Percentiles rank a stretch among this genome's conserved stretches.
Conservation (phyloP, 2,329 filamentous ascomycete genomes). For the Cladosporium sphaerospermum region DNA sequence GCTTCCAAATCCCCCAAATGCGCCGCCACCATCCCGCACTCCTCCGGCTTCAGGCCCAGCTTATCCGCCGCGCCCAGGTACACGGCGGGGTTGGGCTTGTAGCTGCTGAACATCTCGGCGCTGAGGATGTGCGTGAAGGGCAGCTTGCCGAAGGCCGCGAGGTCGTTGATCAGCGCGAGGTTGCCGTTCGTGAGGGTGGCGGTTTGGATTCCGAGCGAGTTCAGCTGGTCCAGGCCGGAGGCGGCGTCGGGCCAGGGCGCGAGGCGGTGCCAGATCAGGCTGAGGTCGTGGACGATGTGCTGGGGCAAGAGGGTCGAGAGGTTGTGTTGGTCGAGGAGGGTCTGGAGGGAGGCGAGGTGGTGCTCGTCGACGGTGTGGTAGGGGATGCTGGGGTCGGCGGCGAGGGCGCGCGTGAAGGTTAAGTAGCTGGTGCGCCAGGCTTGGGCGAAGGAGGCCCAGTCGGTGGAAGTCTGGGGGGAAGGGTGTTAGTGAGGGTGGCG, state of each 20-base stretch:
- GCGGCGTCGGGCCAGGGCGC: slow-evolving; percentile 62
- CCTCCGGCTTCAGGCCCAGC: slow-evolving; percentile 50
- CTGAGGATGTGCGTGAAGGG: slow-evolving; percentile 59
- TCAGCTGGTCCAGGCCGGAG: slow-evolving; percentile 47
- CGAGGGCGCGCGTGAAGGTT: slow-evolving; percentile 48
- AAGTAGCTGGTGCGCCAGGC: slow-evolving; percentile 58
- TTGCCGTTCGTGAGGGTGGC: slow-evolving; percentile 74
- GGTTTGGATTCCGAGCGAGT: slow-evolving; percentile 46
- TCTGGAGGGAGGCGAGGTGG: slow-evolving; percentile 56
- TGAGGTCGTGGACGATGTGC: slow-evolving; percentile 36
- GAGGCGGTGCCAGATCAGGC: slow-evolving; percentile 66
- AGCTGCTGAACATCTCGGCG: slow-evolving; percentile 64
- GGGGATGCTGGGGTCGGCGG: slow-evolving; percentile 35
- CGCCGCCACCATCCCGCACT: slow-evolving; percentile 73
- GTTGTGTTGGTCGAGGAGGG: slow-evolving; percentile 49
- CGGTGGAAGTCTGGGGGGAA: slow-evolving; percentile 35
- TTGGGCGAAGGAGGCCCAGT: slow-evolving; percentile 62
- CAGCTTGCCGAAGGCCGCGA: slow-evolving; percentile 53
- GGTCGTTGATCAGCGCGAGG: slow-evolving; percentile 56
- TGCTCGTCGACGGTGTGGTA: slow-evolving; percentile 71
- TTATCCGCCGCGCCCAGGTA: slow-evolving; percentile 62
- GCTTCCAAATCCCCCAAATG: slow-evolving; percentile 64
- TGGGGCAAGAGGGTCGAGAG: slow-evolving; percentile 49
- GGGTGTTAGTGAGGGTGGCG: not conserved
- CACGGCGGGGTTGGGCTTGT: slow-evolving; percentile 64